Evolutionary conservation across 352 stramenopile genomes (phyloP).

Genomic region (Globisporangium middletonii): DNA sequence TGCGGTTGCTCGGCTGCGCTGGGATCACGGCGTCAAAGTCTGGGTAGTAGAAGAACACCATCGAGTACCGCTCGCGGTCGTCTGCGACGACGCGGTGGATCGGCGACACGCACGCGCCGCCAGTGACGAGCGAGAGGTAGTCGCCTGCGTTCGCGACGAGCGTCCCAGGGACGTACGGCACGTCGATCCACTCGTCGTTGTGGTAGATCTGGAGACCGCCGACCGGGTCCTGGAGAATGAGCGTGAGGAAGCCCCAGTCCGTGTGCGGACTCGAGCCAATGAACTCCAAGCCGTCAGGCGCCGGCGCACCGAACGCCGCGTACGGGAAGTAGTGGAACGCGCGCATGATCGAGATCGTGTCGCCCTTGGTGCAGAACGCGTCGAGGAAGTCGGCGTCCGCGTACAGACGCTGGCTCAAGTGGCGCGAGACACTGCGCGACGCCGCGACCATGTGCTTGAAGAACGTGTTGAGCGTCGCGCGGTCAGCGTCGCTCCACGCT

Average conservation of each 20-base stretch:
- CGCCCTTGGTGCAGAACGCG: conserved; percentile 48
- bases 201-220: conserved; percentile 71
- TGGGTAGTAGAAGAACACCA: conserved; percentile 85
- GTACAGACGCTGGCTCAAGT: conserved; percentile 51
- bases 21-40: conserved; percentile 73
- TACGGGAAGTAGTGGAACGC: conserved; percentile 86
- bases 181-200: conserved; percentile 62
- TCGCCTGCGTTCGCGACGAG: conserved; percentile 78
- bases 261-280: conserved; percentile 82
- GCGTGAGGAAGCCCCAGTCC: conserved; percentile 80
- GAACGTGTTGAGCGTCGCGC: conserved; percentile 44
- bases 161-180: conserved; percentile 65
- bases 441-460: conserved; percentile 48
- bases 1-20: conserved; percentile 21
- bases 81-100: conserved; percentile 71
- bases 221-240: conserved; percentile 75
- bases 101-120: conserved; percentile 55
- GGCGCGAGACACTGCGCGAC: conserved; percentile 40
- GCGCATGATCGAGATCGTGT: conserved; percentile 84
- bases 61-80: conserved; percentile 70
- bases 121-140: conserved; percentile 72
- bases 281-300: conserved; percentile 50
- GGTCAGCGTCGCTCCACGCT: conserved; percentile 28
- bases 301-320: conserved; percentile 35
- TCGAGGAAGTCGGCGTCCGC: conserved; percentile 43